Evolutionary conservation across 768 basidiomycete species (phyloP), one percentile per base, ranked within the genome.

Genomic region (button mushroom (Agaricus bisporus)): DNA sequence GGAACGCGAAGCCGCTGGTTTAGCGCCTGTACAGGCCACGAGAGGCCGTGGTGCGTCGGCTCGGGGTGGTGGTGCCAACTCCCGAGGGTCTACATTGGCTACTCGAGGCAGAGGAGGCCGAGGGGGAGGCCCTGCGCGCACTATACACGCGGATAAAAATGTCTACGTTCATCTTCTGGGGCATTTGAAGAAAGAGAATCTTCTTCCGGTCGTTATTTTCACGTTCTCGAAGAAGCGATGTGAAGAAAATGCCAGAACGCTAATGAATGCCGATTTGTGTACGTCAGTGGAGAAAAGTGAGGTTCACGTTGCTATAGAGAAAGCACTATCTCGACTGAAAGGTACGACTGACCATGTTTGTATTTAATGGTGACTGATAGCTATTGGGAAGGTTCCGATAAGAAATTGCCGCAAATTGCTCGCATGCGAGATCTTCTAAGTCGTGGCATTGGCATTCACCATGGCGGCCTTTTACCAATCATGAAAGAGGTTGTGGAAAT

Each of bases 401-500:
- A 83, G 69, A 86, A 88, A 56, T 72, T 99, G 7, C 97, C 97
- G 6, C 97, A 99, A 65, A 95, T 99, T 47, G 75, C 79, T 45
- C 79, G 88, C 42, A 98, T 98, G 83, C 78, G 90, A 12, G 89
- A 95, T 60, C 70, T 98, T 39, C 80, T 99, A 8, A 83, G 85
- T 36, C 83, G 97, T 47, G 97, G 97, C 37, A 95, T 99, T 50
- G 97, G 95, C 5, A 89, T 99, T 2, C 97, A 99, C 67, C 97
- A 99, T 61, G 97, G 97, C 41, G 97, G 97, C 3, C 76, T 99
- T 14, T 71, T 99, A 8, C 97, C 97, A 5, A 87, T 99, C 32
- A 91, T 99, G 51, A 99, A 99, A 76, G 97, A 95, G 76, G 84
- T 98, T 18, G 95, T 98, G 7, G 97, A 99, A 67, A 88, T 98